Conservation (phyloP, 208 protist genomes). For the Trypanosomatidae sp. region DNA sequence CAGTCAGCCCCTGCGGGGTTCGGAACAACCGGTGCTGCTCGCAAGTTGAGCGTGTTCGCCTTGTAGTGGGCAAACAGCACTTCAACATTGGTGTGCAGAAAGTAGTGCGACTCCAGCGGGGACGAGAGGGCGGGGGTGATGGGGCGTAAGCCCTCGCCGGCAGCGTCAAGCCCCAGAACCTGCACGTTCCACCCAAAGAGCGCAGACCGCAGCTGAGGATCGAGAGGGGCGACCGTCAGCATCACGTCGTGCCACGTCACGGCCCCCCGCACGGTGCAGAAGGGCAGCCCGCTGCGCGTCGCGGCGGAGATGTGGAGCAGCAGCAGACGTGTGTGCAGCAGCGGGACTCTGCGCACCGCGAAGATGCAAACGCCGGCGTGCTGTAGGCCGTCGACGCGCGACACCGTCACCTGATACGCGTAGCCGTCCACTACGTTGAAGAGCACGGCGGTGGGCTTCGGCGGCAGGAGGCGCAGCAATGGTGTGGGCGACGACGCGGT, state of each 20-base stretch:
- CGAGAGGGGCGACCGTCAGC: slow-evolving; percentile 2
- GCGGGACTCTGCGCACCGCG: slow-evolving; percentile 11
- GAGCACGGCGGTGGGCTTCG: slow-evolving; percentile 15
- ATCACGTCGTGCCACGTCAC: slow-evolving; percentile 30
- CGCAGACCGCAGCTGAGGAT: background rate
- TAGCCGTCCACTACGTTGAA: slow-evolving; percentile 16
- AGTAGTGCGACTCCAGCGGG: slow-evolving; percentile 20
- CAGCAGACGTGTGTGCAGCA: slow-evolving; percentile 2
- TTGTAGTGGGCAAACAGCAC: slow-evolving; percentile 29
- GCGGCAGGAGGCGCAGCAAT: background rate
- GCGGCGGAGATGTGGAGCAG: slow-evolving; percentile 11
- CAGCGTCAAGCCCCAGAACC: slow-evolving; percentile 17
- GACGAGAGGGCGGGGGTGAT: slow-evolving; percentile 27
- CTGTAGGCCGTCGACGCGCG: background rate
- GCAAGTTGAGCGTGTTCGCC: slow-evolving; percentile 13
- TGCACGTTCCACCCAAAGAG: slow-evolving; percentile 21
- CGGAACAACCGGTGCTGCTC: slow-evolving; percentile 1
- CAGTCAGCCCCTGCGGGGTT: slow-evolving; percentile 5
- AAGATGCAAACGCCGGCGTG: slow-evolving; percentile 11
- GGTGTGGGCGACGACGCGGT: background rate
- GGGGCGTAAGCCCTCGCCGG: slow-evolving; percentile 11
- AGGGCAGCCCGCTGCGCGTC: slow-evolving; percentile 7
- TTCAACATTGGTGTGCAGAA: slow-evolving; percentile 31
- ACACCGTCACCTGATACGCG: slow-evolving; percentile 19
- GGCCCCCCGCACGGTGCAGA: slow-evolving; percentile 11